Conservation (phyloP, 345 rosid genomes). For the Lepidium didymum region DNA sequence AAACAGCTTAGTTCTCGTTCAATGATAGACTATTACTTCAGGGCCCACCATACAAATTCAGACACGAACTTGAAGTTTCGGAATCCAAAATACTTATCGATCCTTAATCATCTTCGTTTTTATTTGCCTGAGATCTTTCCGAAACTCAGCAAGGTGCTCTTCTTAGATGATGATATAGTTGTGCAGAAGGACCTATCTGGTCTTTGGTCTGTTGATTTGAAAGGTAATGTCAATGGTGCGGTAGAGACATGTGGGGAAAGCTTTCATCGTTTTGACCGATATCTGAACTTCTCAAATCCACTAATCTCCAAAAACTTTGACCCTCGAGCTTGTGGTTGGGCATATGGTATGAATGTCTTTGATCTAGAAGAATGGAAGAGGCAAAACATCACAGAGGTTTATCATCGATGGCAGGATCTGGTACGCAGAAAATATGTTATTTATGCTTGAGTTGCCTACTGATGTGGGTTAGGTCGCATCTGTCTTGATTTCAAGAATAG, state of each 20-base stretch:
- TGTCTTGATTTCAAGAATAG: neutral
- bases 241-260: constrained; percentile 99
- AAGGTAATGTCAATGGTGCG: constrained; percentile 94
- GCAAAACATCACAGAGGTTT: constrained; percentile 81
- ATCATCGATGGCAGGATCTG: constrained; percentile 93
- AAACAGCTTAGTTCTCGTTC: constrained; percentile 81
- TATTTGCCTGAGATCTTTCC: constrained; percentile 97
- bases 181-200: constrained; percentile 83
- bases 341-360: constrained; percentile 95
- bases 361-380: constrained; percentile 85
- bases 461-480: constrained; percentile 6
- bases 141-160: constrained; percentile 77
- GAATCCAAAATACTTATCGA: constrained; percentile 93
- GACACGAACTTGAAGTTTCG: constrained; percentile 86
- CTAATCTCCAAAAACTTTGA: constrained; percentile 79
- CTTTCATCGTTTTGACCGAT: constrained; percentile 93
- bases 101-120: constrained; percentile 93
- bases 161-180: constrained; percentile 92
- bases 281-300: constrained; percentile 97
- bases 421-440: constrained; percentile 34
- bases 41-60: constrained; percentile 61
- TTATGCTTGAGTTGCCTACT: neutral
- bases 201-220: constrained; percentile 86
- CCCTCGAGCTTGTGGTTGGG: constrained; percentile 99
- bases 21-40: constrained; percentile 91